phyloP scores from a whole-genome alignment of 352 stramenopile genomes.

The Pelagophyceae sp. region DNA sequence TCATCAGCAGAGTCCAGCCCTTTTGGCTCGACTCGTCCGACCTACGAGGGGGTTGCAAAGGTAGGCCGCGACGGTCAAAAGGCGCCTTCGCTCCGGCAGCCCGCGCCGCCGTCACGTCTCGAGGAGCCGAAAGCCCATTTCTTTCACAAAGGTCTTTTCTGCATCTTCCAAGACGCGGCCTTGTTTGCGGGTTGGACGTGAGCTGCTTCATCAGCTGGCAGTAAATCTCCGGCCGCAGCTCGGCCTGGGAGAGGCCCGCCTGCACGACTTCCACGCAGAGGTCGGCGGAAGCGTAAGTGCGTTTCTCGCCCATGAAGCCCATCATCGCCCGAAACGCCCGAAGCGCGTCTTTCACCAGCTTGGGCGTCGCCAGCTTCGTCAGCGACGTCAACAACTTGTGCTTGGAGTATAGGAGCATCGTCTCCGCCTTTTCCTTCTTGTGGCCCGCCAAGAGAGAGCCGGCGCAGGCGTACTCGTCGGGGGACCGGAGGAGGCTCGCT shows the following conservation, averaged over 20 bases:
- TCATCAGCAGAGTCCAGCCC: slow-evolving; percentile 66
- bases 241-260: slow-evolving; percentile 6
- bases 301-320: slow-evolving; percentile 25
- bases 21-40: slow-evolving; percentile 63
- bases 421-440: slow-evolving; percentile 18
- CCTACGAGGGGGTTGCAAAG: no score
- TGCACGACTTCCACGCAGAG: slow-evolving; percentile 25
- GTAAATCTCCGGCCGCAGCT: slow-evolving; percentile 71
- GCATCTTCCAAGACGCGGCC: no score
- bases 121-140: no score
- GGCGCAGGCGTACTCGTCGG: slow-evolving; percentile 24
- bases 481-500: slow-evolving; percentile 24
- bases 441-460: slow-evolving; percentile 5
- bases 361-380: slow-evolving; percentile 21
- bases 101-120: no score
- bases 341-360: slow-evolving; percentile 20
- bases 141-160: no score
- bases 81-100: no score
- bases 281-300: slow-evolving; percentile 18
- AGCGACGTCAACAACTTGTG: slow-evolving; percentile 20
- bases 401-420: slow-evolving; percentile 27
- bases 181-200: slow-evolving; percentile 65
- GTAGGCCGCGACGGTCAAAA: no score
- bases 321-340: slow-evolving; percentile 22
- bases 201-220: slow-evolving; percentile 75